Percentiles rank a stretch among this genome's conserved stretches.
These are phyloP conservation scores for Cotoneaster glaucophyllus DNA, from an alignment of 306 rosid genomes.

Conservation along the genomic window DNA sequence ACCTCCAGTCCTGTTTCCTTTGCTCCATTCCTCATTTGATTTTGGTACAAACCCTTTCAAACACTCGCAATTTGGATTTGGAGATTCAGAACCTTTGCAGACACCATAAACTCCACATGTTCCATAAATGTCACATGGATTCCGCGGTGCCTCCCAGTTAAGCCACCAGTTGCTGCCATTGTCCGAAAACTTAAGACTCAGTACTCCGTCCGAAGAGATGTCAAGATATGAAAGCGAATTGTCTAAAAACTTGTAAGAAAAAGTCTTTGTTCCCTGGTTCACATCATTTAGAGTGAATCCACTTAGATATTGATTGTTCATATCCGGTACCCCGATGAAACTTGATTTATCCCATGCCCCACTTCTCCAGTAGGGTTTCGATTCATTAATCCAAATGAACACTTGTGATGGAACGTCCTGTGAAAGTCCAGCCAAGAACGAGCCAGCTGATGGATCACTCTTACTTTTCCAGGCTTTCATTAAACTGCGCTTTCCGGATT, in stretches of 20 bases:
- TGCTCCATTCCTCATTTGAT: too few species aligned
- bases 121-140: constrained; percentile 11
- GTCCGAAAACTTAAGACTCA: not conserved
- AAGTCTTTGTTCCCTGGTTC: constrained; percentile 25
- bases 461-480: constrained; percentile 30
- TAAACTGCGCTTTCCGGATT: constrained; percentile 17
- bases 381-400: constrained; percentile 27
- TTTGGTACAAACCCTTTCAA: constrained; percentile 2
- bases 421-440: constrained; percentile 15
- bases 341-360: constrained; percentile 48
- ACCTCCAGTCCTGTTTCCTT: too few species aligned
- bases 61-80: not conserved
- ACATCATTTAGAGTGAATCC: constrained; percentile 22
- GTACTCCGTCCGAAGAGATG: constrained; percentile 25
- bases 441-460: constrained; percentile 37
- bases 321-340: constrained; percentile 31
- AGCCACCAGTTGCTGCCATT: not conserved
- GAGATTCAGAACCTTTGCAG: not conserved
- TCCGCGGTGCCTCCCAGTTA: not conserved
- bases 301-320: constrained; percentile 14
- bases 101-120: not conserved
- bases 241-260: constrained; percentile 8
- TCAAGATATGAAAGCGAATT: not conserved
- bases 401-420: constrained; percentile 24
- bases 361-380: constrained; percentile 34